Conservation (phyloP, 352 stramenopile species). For the Globisporangium ultimum region DNA sequence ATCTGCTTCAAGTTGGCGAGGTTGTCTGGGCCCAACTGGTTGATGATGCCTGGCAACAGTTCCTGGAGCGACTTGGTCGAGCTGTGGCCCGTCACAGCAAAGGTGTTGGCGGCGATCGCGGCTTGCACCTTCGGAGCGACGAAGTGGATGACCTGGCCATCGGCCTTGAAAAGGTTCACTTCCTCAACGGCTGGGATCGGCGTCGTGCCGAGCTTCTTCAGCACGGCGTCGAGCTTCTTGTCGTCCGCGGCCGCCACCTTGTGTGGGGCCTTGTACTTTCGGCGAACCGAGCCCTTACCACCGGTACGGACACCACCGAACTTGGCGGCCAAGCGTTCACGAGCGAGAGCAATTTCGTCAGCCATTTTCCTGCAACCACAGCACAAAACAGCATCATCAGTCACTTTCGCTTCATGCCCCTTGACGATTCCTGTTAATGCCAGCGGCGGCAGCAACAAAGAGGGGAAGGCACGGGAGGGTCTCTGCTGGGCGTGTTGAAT, state of each 20-base stretch:
- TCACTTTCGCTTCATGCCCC: not conserved
- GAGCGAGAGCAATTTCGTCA: slow-evolving; percentile 88
- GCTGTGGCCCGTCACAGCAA: slow-evolving; percentile 93
- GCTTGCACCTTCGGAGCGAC: slow-evolving; percentile 97
- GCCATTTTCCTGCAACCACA: slow-evolving; percentile 50
- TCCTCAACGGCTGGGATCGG: slow-evolving; percentile 98
- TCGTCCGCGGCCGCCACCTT: slow-evolving; percentile 94
- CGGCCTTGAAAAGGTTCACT: slow-evolving; percentile 99
- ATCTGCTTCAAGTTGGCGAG: slow-evolving; percentile 95
- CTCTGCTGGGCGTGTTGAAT: not conserved
- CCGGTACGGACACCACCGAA: slow-evolving; percentile 91
- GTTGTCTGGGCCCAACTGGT: slow-evolving; percentile 97
- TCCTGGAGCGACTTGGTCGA: slow-evolving; percentile 98
- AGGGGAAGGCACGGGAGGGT: not conserved
- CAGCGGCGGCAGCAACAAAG: not conserved
- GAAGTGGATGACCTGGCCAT: slow-evolving; percentile 99
- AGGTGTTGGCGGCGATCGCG: slow-evolving; percentile 98
- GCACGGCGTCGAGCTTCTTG: slow-evolving; percentile 95
- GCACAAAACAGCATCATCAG: slow-evolving; percentile 4
- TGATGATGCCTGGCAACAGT: slow-evolving; percentile 97
- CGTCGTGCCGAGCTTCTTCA: slow-evolving; percentile 98
- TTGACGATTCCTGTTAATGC: no score
- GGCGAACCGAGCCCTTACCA: slow-evolving; percentile 94
- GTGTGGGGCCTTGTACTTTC: slow-evolving; percentile 95
- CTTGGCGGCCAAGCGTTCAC: slow-evolving; percentile 83